Evolutionary conservation across 2,329 filamentous ascomycete species (phyloP), one percentile per base, ranked within the genome.

Genomic region (Cladophialophora psammophila): DNA sequence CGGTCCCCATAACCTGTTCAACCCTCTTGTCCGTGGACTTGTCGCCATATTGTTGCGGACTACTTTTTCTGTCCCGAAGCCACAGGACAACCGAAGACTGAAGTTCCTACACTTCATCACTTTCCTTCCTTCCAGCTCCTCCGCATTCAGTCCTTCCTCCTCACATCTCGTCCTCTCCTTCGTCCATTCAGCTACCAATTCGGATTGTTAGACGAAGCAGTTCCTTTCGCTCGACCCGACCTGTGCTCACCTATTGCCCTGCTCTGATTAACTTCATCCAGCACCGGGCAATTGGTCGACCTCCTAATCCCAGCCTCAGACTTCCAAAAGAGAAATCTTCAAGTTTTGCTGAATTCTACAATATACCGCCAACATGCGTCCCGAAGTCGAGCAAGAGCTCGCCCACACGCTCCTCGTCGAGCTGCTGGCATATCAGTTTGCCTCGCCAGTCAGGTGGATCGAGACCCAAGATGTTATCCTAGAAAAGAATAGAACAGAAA

Each of bases 391-490:
- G 89, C 95, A 99, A 84, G 95, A 99, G 86, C 92, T 99, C 81
- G 91, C 95, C 78, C 94, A 99, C 83, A 98, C 94, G 74, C 88
- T 99, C 82, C 91, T 99, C 79, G 92, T 99, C 73, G 95, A 99
- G 89, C 92, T 99, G 72, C 89, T 99, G 74, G 95, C 95, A 85
- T 99, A 98, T 83, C 95, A 99, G 80, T 99, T 99, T 81, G 95
- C 95, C 76, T 98, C 94, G 63, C 95, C 95, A 59, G 95, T 99
- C 75, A 90, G 95, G 89, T 99, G 95, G 95, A 99, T 99, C 81
- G 95, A 99, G 84, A 99, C 95, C 63, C 95, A 99, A 83, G 95
- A 99, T 94, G 95, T 99, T 75, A 95, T 99, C 77, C 91, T 99
- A 75, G 94, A 91, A 72, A 93, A 98, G 81, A 95, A 96, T 84